These are phyloP conservation scores for Lactarius psammicola DNA, from an alignment of 768 basidiomycete genomes.

Conservation along the genomic window DNA sequence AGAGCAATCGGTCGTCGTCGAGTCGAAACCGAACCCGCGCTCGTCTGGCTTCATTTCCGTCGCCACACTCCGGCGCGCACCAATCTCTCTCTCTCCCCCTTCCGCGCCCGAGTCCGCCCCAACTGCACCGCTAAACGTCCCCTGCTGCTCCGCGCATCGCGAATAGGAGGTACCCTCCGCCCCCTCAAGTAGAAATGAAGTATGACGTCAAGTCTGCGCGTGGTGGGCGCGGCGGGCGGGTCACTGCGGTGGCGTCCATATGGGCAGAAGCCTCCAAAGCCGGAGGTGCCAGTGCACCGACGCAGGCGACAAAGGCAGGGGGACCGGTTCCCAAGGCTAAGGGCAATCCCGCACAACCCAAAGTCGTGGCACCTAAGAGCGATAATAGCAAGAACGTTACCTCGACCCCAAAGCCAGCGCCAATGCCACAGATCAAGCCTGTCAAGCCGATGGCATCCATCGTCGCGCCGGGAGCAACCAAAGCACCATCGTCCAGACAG, in stretches of 20 bases:
- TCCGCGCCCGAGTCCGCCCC: not conserved
- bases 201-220: constrained; percentile 76
- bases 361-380: not conserved
- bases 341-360: not conserved
- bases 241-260: constrained; percentile 67
- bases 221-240: constrained; percentile 73
- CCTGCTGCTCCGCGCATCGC: not conserved
- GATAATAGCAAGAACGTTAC: too few relatives aligned
- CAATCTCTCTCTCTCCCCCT: constrained; percentile 13
- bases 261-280: constrained; percentile 48
- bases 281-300: not conserved
- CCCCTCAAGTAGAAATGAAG: constrained; percentile 49
- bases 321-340: constrained; percentile 22
- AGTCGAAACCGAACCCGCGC: constrained; percentile 52
- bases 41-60: constrained; percentile 77
- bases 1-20: not conserved
- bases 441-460: constrained; percentile 10
- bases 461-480: not conserved
- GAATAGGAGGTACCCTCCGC: constrained; percentile 3
- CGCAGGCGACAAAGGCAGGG: constrained; percentile 4
- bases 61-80: constrained; percentile 44
- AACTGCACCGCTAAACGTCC: not conserved
- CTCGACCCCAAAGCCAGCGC: not conserved
- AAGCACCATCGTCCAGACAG: not conserved
- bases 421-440: not conserved